phyloP scores from a whole-genome alignment of 148 eudicot species.

The Vaccinium corymbosum region DNA sequence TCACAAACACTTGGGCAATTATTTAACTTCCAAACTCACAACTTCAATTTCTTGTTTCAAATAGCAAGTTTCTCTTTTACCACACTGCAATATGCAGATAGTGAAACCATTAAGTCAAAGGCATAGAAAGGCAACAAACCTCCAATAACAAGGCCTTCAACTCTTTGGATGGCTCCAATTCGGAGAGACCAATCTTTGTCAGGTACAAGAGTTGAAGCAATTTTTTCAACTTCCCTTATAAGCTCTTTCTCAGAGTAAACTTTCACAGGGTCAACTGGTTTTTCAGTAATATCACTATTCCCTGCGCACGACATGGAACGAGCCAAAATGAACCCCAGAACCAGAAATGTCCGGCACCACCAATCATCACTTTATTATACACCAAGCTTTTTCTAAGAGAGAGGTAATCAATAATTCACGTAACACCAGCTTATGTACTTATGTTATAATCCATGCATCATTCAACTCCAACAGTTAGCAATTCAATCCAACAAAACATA shows the following conservation, averaged over 20 bases:
- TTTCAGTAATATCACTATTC: slow-evolving; percentile 80
- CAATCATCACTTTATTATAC: slow-evolving; percentile 1
- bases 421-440: background rate
- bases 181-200: slow-evolving; percentile 99
- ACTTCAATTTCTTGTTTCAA: background rate
- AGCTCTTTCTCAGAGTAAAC: slow-evolving; percentile 95
- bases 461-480: background rate
- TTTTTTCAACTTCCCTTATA: slow-evolving; percentile 85
- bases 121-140: slow-evolving; percentile 33
- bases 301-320: slow-evolving; percentile 38
- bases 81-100: background rate
- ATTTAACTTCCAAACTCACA: background rate
- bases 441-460: background rate
- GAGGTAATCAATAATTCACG: background rate
- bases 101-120: background rate
- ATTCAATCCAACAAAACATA: background rate
- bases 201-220: slow-evolving; percentile 78
- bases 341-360: slow-evolving; percentile 3
- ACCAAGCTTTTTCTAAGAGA: background rate
- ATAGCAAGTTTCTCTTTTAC: background rate
- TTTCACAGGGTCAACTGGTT: slow-evolving; percentile 82
- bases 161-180: slow-evolving; percentile 89
- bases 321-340: background rate
- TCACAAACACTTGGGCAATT: background rate
- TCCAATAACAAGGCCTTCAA: slow-evolving; percentile 94